A percentile compares a stretch with the other conserved stretches of the same genome.
phyloP scores from a whole-genome alignment of 139 green algal genomes.

The Micromonas commoda region DNA sequence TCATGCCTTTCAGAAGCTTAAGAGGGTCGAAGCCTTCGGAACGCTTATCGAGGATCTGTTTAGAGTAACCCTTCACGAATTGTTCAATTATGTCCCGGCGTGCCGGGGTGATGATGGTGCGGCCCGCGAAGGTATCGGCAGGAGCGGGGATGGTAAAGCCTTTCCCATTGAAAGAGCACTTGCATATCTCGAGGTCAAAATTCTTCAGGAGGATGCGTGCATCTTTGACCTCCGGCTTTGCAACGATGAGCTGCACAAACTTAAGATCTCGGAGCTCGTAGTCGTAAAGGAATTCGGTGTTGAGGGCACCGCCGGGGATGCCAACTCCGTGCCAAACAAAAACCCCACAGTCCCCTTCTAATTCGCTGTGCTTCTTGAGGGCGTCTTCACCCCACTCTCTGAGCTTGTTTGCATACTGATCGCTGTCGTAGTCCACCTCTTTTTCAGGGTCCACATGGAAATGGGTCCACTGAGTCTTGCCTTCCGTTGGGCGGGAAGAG shows the following conservation, averaged over 20 bases:
- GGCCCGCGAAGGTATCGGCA: not conserved
- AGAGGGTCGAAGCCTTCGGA: not conserved
- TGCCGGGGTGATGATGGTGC: not conserved
- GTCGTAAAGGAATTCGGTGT: not conserved
- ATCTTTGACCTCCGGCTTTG: not conserved
- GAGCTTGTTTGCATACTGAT: not conserved
- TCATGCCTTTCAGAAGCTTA: not conserved
- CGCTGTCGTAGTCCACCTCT: constrained; percentile 3
- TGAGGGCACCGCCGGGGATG: not conserved
- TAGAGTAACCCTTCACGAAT: not conserved
- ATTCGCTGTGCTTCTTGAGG: not conserved
- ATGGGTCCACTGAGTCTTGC: not conserved
- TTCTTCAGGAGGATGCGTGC: not conserved
- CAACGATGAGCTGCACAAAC: constrained; percentile 11
- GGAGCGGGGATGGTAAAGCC: not conserved
- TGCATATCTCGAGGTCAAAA: constrained; percentile 20
- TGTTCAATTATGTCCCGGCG: not conserved
- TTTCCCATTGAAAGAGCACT: not conserved
- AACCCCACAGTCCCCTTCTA: too few species aligned
- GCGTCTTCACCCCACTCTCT: not conserved
- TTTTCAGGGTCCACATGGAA: not conserved
- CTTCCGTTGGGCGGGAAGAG: not conserved
- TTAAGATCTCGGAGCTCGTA: not conserved
- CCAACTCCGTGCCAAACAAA: not conserved
- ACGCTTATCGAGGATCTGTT: not conserved